Conservation (phyloP, 2,329 filamentous ascomycete species). For the Apiospora koreana region DNA sequence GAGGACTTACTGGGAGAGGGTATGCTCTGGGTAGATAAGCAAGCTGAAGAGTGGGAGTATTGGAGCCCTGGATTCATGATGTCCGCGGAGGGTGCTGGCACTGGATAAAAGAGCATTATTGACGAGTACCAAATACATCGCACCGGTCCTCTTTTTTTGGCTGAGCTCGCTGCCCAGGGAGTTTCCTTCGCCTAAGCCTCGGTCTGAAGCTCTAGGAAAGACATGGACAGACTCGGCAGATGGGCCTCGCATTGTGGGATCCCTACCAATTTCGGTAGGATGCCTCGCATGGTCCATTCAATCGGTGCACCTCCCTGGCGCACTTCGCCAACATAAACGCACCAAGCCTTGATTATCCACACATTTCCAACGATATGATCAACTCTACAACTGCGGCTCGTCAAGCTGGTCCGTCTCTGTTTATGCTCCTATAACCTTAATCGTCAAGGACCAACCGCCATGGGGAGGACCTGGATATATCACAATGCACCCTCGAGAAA, state of each 20-base stretch:
- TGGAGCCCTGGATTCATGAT: constrained; percentile 75
- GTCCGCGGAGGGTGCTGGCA: constrained; percentile 23
- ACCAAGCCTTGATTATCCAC: neutral
- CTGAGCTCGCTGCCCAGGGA: too few species aligned
- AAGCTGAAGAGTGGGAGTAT: constrained; percentile 85
- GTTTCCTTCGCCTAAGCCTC: too few species aligned
- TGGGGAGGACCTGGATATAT: neutral
- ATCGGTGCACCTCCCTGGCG: too few species aligned
- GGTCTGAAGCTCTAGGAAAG: too few species aligned
- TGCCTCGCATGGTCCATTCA: too few species aligned
- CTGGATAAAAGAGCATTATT: neutral
- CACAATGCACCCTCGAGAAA: neutral
- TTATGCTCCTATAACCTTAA: too few species aligned
- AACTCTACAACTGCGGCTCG: neutral
- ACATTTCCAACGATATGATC: neutral
- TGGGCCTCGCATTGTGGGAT: too few species aligned
- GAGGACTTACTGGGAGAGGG: constrained; percentile 88
- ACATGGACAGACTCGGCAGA: too few species aligned
- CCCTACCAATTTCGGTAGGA: too few species aligned
- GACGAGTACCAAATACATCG: neutral
- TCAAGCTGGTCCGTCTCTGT: too few species aligned
- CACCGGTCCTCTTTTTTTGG: neutral
- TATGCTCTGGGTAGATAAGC: constrained; percentile 91
- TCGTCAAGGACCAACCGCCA: neutral
- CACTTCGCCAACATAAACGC: neutral